Evolutionary conservation across 2,329 filamentous ascomycete species (phyloP).

Genomic region (Echinosphaeria canescens): DNA sequence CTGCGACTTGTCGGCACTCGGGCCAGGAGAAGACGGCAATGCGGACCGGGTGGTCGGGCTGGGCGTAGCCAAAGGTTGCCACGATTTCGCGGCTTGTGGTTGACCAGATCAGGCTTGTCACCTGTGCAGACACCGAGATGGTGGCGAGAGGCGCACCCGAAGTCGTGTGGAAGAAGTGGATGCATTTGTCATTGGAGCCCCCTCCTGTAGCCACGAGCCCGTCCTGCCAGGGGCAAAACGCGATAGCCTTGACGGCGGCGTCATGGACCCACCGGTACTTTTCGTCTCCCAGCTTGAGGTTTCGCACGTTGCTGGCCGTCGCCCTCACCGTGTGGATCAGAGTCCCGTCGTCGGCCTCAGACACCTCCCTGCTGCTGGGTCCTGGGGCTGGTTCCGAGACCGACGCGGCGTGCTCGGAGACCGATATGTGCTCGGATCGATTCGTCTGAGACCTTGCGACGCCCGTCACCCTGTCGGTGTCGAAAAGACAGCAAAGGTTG

Average conservation of each 20-base stretch:
- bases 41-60: constrained; percentile 72
- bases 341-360: constrained; percentile 1
- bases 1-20: constrained; percentile 64
- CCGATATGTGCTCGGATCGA: too few relatives aligned
- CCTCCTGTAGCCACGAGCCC: constrained; percentile 78
- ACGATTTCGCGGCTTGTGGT: constrained; percentile 69
- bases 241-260: constrained; percentile 88
- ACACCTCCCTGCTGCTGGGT: not conserved
- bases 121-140: constrained; percentile 82
- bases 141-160: constrained; percentile 72
- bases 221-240: constrained; percentile 87
- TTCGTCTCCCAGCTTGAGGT: constrained; percentile 31
- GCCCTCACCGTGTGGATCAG: constrained; percentile 9
- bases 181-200: constrained; percentile 83
- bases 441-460: too few relatives aligned
- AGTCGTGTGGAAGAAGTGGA: constrained; percentile 82
- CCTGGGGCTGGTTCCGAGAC: too few relatives aligned
- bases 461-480: constrained; percentile 30
- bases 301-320: constrained; percentile 15
- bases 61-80: constrained; percentile 83
- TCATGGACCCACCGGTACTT: constrained; percentile 58
- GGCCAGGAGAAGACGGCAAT: constrained; percentile 95
- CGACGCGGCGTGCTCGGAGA: too few relatives aligned
- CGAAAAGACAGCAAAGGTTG: constrained; percentile 69
- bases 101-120: constrained; percentile 85